Conservation (phyloP, 1,284 basidiomycete species). For the Ganoderma boninense region DNA sequence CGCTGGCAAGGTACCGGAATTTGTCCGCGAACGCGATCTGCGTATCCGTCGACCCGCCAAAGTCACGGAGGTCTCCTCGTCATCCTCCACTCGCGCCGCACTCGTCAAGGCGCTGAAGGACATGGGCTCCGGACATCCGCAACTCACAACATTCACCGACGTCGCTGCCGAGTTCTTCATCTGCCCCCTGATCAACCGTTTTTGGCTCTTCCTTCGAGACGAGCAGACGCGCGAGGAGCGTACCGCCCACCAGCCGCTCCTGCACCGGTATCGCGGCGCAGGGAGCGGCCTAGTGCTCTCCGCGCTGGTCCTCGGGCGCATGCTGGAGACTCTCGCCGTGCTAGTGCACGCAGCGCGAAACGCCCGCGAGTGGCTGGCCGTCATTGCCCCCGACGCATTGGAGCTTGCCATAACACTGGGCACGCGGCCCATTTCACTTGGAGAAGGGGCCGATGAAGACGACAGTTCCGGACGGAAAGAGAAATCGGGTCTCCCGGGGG, state of each 20-base stretch:
- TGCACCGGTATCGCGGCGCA: slow-evolving; percentile 69
- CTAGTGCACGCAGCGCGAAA: slow-evolving; percentile 84
- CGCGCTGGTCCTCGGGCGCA: slow-evolving; percentile 76
- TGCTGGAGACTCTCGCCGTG: slow-evolving; percentile 82
- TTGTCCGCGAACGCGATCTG: slow-evolving; percentile 81
- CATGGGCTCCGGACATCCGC: slow-evolving; percentile 24
- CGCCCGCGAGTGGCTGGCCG: slow-evolving; percentile 79
- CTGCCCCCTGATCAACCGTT: slow-evolving; percentile 87
- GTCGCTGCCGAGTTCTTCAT: slow-evolving; percentile 89
- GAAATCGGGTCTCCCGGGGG: slow-evolving; percentile 27
- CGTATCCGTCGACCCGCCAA: slow-evolving; percentile 62
- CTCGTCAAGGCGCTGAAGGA: slow-evolving; percentile 30
- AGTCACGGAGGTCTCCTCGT: slow-evolving; percentile 51
- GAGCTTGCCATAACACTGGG: slow-evolving; percentile 86
- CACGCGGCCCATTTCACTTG: slow-evolving; percentile 64
- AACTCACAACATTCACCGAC: slow-evolving; percentile 64
- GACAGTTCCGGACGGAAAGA: slow-evolving; percentile 39
- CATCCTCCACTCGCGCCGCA: slow-evolving; percentile 27
- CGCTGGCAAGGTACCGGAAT: slow-evolving; percentile 60
- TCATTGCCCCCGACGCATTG: slow-evolving; percentile 82
- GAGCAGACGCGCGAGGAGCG: slow-evolving; percentile 78
- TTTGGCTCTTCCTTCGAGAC: slow-evolving; percentile 90
- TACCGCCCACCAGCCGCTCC: slow-evolving; percentile 55
- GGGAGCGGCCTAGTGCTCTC: slow-evolving; percentile 86
- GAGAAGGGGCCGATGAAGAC: slow-evolving; percentile 54